Conservation (phyloP, 257 asterid genomes). For the Handroanthus guayacan region DNA sequence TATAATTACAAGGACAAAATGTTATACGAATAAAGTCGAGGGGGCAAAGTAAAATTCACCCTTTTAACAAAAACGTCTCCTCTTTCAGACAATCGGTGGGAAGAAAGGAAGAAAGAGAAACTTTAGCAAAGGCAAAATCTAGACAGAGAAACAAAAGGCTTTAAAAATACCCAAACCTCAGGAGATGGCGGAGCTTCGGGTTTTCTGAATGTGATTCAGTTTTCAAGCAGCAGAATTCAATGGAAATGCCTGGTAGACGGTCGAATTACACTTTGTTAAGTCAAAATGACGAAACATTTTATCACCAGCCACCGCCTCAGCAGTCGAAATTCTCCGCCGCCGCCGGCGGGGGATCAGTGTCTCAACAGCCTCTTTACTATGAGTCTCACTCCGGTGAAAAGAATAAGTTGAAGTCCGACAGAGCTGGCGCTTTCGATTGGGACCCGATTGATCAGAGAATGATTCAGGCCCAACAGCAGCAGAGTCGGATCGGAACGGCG, state of each 20-base stretch:
- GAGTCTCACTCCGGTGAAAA: conserved; percentile 75
- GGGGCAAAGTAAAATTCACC: not conserved
- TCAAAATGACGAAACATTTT: conserved; percentile 65
- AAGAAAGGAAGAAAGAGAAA: conserved; percentile 40
- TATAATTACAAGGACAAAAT: no score
- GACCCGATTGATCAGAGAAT: conserved; percentile 69
- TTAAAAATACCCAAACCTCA: not conserved
- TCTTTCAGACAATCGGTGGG: conserved; percentile 35
- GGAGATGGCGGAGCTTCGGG: conserved; percentile 54
- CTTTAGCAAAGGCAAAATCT: conserved; percentile 9
- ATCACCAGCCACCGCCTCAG: conserved; percentile 48
- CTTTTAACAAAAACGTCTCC: conserved; percentile 41
- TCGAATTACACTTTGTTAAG: conserved; percentile 72
- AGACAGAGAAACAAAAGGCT: conserved; percentile 25
- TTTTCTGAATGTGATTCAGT: conserved; percentile 39
- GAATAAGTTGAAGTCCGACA: conserved; percentile 50
- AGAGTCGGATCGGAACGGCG: conserved; percentile 61
- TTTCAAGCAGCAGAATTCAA: conserved; percentile 32
- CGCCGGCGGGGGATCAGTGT: conserved; percentile 42
- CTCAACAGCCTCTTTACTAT: conserved; percentile 47
- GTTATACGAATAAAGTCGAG: no score
- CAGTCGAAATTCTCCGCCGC: conserved; percentile 55
- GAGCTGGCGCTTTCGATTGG: conserved; percentile 64
- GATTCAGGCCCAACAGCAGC: conserved; percentile 56
- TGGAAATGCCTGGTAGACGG: conserved; percentile 86